Percentiles rank a stretch among this genome's conserved stretches.
Evolutionary conservation across 2,329 filamentous ascomycete species (phyloP).

Genomic region (Fusarium compactum): DNA sequence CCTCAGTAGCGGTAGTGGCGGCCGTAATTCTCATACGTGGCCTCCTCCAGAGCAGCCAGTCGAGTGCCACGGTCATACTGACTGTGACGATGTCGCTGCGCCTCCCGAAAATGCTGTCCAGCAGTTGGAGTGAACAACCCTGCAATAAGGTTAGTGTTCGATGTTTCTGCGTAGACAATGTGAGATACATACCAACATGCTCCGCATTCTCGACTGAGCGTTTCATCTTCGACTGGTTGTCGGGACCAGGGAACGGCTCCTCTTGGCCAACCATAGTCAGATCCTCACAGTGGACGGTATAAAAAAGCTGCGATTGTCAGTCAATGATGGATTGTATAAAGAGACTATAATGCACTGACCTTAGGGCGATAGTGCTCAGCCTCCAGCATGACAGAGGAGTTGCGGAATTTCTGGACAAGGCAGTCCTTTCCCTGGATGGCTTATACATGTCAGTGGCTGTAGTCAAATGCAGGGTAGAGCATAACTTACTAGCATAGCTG

Average conservation of each 20-base stretch:
- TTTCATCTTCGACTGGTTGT: conserved; percentile 90
- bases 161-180: neutral
- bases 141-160: conserved; percentile 48
- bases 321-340: neutral
- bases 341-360: conserved; percentile 57
- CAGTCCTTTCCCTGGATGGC: conserved; percentile 94
- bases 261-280: conserved; percentile 74
- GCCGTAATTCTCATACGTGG: conserved; percentile 61
- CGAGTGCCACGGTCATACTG: conserved; percentile 86
- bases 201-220: conserved; percentile 89
- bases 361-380: conserved; percentile 85
- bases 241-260: conserved; percentile 79
- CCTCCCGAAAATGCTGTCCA: conserved; percentile 77
- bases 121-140: conserved; percentile 85
- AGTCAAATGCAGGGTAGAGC: rapidly evolving
- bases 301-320: conserved; percentile 60
- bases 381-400: conserved; percentile 96
- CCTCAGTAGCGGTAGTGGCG: conserved; percentile 24
- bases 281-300: conserved; percentile 61
- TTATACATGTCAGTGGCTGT: conserved; percentile 53
- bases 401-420: conserved; percentile 93
- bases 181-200: conserved; percentile 74
- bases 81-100: conserved; percentile 80
- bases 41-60: conserved; percentile 75
- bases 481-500: conserved; percentile 89